Conservation (phyloP, 2,329 filamentous ascomycete species). For the Raffaelea arxii region DNA sequence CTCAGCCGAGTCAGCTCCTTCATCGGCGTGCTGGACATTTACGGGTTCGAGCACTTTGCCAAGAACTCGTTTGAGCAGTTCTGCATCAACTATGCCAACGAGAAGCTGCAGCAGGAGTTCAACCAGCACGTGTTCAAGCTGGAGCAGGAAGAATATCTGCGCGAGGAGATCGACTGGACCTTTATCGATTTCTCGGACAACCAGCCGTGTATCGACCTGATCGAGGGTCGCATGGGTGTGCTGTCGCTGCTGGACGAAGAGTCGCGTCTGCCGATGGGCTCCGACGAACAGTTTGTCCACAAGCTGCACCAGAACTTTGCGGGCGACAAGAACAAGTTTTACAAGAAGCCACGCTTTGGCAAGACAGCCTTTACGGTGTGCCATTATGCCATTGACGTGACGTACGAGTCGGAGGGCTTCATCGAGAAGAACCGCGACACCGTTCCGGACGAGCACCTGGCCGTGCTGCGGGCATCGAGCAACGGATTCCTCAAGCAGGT, state of each 20-base stretch:
- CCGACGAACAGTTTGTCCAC: conserved; percentile 91
- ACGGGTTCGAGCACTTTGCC: conserved; percentile 97
- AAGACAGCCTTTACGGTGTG: conserved; percentile 97
- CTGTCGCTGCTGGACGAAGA: conserved; percentile 91
- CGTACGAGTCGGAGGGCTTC: conserved; percentile 97
- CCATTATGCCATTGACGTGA: conserved; percentile 96
- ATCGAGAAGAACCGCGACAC: conserved; percentile 99
- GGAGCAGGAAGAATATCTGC: conserved; percentile 94
- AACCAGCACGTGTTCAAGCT: conserved; percentile 99
- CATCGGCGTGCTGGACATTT: conserved; percentile 98
- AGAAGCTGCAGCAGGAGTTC: conserved; percentile 98
- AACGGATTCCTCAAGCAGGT: conserved; percentile 82
- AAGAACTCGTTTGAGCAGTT: conserved; percentile 99
- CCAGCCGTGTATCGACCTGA: conserved; percentile 96
- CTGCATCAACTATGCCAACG: conserved; percentile 99
- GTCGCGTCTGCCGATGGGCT: conserved; percentile 91
- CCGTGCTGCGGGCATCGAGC: conserved; percentile 72
- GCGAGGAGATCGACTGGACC: conserved; percentile 96
- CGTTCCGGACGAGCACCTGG: conserved; percentile 96
- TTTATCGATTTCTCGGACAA: conserved; percentile 99
- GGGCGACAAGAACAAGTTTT: conserved; percentile 86
- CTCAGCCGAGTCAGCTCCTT: conserved; percentile 75
- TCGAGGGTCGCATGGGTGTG: conserved; percentile 93
- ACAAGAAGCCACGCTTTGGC: conserved; percentile 96
- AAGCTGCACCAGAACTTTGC: conserved; percentile 94